A percentile compares a stretch with the other conserved stretches of the same genome.
These are phyloP conservation scores for Porpolomopsis calyptriformis DNA, from an alignment of 768 basidiomycete genomes.

Conservation along the genomic window DNA sequence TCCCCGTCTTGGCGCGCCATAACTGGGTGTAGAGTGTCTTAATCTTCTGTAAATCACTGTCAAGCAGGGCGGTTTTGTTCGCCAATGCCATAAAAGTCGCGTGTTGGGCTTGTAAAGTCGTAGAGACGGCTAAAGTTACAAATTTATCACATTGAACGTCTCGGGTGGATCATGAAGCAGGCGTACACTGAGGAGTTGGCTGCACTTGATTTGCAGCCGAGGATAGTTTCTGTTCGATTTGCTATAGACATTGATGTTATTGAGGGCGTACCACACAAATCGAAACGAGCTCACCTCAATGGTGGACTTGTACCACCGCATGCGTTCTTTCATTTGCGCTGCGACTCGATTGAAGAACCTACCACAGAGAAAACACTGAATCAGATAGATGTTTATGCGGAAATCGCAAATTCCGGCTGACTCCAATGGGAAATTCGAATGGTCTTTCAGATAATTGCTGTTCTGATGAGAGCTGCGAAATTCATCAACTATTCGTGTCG, in stretches of 20 bases:
- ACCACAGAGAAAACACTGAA: neutral
- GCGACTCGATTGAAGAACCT: conserved; percentile 70
- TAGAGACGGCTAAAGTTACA: conserved; percentile 44
- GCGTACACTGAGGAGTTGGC: conserved; percentile 62
- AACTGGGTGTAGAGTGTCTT: conserved; percentile 66
- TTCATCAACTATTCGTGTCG: conserved; percentile 68
- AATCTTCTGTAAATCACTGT: conserved; percentile 67
- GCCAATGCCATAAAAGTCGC: conserved; percentile 68
- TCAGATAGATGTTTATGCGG: neutral
- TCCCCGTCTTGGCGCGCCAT: conserved; percentile 73
- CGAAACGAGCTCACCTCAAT: conserved; percentile 46
- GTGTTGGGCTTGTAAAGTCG: conserved; percentile 74
- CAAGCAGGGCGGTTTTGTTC: conserved; percentile 60
- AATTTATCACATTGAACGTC: conserved; percentile 5
- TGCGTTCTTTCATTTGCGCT: conserved; percentile 57
- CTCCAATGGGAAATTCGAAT: conserved; percentile 78
- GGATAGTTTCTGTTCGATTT: conserved; percentile 76
- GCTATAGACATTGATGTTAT: conserved; percentile 26
- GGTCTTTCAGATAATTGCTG: conserved; percentile 60
- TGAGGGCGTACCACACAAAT: too few relatives aligned
- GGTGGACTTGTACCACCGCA: conserved; percentile 71
- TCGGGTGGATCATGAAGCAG: conserved; percentile 5
- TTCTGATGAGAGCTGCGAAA: conserved; percentile 67
- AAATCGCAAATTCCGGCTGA: conserved; percentile 24
- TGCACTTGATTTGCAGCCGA: conserved; percentile 55